Percentiles rank a stretch among this genome's conserved stretches.
Evolutionary conservation across 2,329 filamentous ascomycete species (phyloP).

Genomic region (Madurella mycetomatis): DNA sequence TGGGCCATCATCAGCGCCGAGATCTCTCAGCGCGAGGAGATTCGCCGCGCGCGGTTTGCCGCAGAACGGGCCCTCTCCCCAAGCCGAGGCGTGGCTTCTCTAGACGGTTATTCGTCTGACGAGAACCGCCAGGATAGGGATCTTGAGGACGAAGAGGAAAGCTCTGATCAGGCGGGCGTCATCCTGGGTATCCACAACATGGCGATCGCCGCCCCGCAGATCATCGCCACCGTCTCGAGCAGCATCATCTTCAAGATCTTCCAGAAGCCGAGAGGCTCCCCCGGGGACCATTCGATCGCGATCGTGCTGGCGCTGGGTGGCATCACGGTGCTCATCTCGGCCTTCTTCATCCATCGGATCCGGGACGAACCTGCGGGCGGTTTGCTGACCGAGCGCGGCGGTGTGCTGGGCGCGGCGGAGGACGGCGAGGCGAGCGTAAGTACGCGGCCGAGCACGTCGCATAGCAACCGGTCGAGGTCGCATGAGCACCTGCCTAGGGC

Average conservation of each 20-base stretch:
- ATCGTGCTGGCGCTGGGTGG: slow-evolving; percentile 85
- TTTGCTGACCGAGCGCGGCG: slow-evolving; percentile 30
- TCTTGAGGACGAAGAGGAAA: slow-evolving; percentile 41
- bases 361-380: slow-evolving; percentile 49
- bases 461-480: slow-evolving; percentile 36
- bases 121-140: slow-evolving; percentile 27
- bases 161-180: slow-evolving; percentile 75
- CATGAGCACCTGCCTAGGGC: slow-evolving; percentile 39
- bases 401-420: slow-evolving; percentile 40
- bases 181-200: slow-evolving; percentile 96
- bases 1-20: slow-evolving; percentile 94
- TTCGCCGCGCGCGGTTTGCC: slow-evolving; percentile 38
- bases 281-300: slow-evolving; percentile 81
- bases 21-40: slow-evolving; percentile 74
- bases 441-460: slow-evolving; percentile 28
- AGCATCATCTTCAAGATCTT: slow-evolving; percentile 78
- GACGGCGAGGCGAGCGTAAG: slow-evolving; percentile 33
- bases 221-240: slow-evolving; percentile 80
- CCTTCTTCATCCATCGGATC: slow-evolving; percentile 65
- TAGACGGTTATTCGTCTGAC: slow-evolving; percentile 29
- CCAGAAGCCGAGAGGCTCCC: slow-evolving; percentile 80
- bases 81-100: slow-evolving; percentile 15
- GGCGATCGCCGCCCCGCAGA: slow-evolving; percentile 85
- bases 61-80: slow-evolving; percentile 19
- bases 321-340: slow-evolving; percentile 70